Evolutionary conservation across 2,329 filamentous ascomycete species (phyloP), one percentile per base, ranked within the genome.

Genomic region (Xylaria sp.): DNA sequence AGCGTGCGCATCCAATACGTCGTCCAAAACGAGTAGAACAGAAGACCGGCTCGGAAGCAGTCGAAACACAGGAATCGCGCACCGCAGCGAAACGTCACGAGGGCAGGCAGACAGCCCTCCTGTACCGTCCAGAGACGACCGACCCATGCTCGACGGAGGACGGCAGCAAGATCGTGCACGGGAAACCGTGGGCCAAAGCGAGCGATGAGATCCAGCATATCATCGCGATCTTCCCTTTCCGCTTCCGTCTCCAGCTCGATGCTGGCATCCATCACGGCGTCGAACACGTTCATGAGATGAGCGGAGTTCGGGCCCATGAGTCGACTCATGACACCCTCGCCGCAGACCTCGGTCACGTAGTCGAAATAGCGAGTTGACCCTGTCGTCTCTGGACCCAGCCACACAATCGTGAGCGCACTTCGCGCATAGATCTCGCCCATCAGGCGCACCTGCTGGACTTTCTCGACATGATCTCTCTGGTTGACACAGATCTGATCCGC

Each of bases 71-170:
- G 39, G 4, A 49, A 51, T 9, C 53, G n/a, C n/a, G 56, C 47
- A 2, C 64, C 65, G 19, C 61, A 66, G 37, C 59, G 37, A 18
- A 68, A 64, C 3, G 39, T 55, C 10, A 66, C 46, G 2, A 55
- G 39, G 4, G 47, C 19, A 6, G 63, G 59, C n/a, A 66, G 44
- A 55, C 59, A 64, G 1, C 67, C 67, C 50, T 75, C 73, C 61
- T 74, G 73, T 5, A 75, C 70, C 2, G 67, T 69, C 74, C 73
- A 76, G 0, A 75, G 60, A 4, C 73, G 72, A 19, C 57, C 63
- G 57, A 71, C 69, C 73, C 73, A 75, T 1, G 58, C 6, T 3
- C 71, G 65, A 10, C 63, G 56, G 34, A 74, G 62, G 1, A 74
- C 61, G 30, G 72, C 71, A 0, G 60, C 52, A n/a, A 67, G 59